phyloP scores from a whole-genome alignment of 2,329 filamentous ascomycete genomes.

The Teratosphaeria viscida region DNA sequence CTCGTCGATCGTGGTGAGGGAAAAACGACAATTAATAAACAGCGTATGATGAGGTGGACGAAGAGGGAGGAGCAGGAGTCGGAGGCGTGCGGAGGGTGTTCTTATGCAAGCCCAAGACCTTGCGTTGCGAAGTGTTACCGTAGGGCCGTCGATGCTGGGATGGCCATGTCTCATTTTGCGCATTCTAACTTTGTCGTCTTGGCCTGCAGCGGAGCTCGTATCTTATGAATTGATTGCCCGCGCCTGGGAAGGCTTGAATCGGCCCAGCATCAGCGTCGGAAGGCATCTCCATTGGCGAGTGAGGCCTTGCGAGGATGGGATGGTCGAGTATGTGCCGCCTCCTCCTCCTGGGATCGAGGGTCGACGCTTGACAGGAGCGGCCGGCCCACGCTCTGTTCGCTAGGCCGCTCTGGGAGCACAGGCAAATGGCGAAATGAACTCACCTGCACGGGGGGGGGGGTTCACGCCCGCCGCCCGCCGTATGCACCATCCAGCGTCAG shows the following conservation, averaged over 20 bases:
- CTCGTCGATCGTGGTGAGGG: not conserved
- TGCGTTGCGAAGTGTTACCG: not conserved
- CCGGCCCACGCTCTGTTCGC: not conserved
- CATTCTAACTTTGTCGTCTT: not conserved
- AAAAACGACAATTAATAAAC: not conserved
- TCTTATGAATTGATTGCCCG: not conserved
- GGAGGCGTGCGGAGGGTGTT: not conserved
- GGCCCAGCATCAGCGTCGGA: not conserved
- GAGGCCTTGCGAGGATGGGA: not conserved
- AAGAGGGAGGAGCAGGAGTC: not conserved
- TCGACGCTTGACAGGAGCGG: not conserved
- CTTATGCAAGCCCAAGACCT: not conserved
- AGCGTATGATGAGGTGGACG: not conserved
- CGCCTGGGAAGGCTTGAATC: not conserved
- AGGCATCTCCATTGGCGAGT: not conserved
- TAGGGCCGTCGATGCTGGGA: not conserved
- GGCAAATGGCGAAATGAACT: not conserved
- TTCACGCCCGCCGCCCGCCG: not conserved
- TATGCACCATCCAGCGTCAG: not conserved
- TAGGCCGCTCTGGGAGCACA: not conserved
- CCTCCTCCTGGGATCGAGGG: not conserved
- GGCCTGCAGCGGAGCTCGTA: not conserved
- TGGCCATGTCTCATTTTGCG: not conserved
- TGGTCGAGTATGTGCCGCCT: not conserved
- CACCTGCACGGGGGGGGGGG: not conserved